Evolutionary conservation across 305 asterid species (phyloP).

Genomic region (Ruellia speciosa): DNA sequence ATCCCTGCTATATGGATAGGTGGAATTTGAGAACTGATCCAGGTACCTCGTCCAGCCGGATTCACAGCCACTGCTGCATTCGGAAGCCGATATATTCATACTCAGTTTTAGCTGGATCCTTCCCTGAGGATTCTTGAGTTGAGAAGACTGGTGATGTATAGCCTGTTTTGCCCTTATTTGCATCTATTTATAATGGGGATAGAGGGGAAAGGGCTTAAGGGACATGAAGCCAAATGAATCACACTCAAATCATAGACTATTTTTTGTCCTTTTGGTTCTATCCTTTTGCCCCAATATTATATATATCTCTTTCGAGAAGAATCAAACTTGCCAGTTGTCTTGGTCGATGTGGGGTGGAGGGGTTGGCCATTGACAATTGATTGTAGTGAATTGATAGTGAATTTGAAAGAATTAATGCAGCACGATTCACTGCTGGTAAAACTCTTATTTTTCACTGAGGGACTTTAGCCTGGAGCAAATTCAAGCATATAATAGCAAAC

Average conservation of each 20-base stretch:
- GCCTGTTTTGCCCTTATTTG: slow-evolving; percentile 17
- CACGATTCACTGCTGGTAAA: no score
- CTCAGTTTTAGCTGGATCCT: not conserved
- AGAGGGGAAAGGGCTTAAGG: not conserved
- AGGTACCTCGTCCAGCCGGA: slow-evolving; percentile 91
- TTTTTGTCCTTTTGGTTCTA: slow-evolving; percentile 49
- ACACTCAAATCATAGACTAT: slow-evolving; percentile 48
- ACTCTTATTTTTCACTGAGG: no score
- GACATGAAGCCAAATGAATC: slow-evolving; percentile 34
- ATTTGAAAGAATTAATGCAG: no score
- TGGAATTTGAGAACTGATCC: slow-evolving; percentile 51
- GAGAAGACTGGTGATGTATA: not conserved
- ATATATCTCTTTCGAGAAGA: slow-evolving; percentile 34
- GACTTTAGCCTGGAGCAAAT: no score
- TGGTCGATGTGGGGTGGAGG: slow-evolving; percentile 18
- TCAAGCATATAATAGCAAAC: no score
- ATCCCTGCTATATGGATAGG: slow-evolving; percentile 30
- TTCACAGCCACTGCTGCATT: slow-evolving; percentile 72
- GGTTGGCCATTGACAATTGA: slow-evolving; percentile 13
- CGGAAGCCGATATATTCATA: slow-evolving; percentile 63
- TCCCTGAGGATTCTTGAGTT: not conserved
- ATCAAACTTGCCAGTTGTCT: slow-evolving; percentile 54
- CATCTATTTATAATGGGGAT: slow-evolving; percentile 13
- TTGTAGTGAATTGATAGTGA: not conserved
- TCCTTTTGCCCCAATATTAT: slow-evolving; percentile 30